Percentiles rank a stretch among this genome's conserved stretches.
These are phyloP conservation scores for Tothia fuscella DNA, from an alignment of 2,329 filamentous ascomycete genomes.

Conservation along the genomic window DNA sequence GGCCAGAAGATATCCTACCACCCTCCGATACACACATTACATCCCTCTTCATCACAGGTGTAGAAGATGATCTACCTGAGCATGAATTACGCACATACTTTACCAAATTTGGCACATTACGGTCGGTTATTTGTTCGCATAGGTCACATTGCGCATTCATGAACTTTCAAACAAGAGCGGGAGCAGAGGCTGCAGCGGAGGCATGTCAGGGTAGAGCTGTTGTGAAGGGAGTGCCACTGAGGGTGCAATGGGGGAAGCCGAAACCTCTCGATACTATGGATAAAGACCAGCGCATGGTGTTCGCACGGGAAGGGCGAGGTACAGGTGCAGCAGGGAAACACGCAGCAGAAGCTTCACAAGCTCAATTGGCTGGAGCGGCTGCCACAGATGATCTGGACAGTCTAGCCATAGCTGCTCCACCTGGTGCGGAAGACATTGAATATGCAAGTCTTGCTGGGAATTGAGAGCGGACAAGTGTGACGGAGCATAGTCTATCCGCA, in stretches of 20 bases:
- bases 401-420: conserved; percentile 52
- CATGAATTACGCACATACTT: conserved; percentile 87
- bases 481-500: conserved; percentile 2
- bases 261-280: conserved; percentile 88
- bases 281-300: conserved; percentile 67
- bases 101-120: conserved; percentile 74
- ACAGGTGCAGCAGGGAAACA: conserved; percentile 23
- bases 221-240: conserved; percentile 78
- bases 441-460: conserved; percentile 82
- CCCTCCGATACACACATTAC: conserved; percentile 77
- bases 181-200: conserved; percentile 73
- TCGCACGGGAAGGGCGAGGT: conserved; percentile 65
- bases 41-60: conserved; percentile 85
- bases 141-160: conserved; percentile 95
- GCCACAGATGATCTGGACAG: conserved; percentile 32
- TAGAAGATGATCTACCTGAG: conserved; percentile 93
- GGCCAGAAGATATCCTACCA: conserved; percentile 73
- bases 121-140: conserved; percentile 89
- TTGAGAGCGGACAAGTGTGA: too few relatives aligned
- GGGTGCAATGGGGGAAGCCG: conserved; percentile 86
- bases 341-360: conserved; percentile 8
- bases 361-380: conserved; percentile 32
- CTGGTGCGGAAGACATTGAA: conserved; percentile 62
- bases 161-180: conserved; percentile 78
- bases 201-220: conserved; percentile 80